These are phyloP conservation scores for Aspergillus bertholletiae DNA, from an alignment of 495 filamentous ascomycete genomes.

Conservation along the genomic window DNA sequence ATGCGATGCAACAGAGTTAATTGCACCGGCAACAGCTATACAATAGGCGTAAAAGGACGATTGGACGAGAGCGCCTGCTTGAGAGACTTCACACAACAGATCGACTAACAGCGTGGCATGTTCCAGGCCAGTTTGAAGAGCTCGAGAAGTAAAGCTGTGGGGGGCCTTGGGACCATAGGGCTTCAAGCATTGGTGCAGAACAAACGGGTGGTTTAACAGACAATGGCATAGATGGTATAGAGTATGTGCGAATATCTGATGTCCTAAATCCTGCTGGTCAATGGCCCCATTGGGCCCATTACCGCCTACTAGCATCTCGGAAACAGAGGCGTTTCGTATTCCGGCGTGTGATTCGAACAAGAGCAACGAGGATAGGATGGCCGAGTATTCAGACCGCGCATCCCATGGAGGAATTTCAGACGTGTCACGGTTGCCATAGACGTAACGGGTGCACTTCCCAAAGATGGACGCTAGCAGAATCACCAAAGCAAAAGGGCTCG, in stretches of 20 bases:
- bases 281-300: not conserved
- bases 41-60: no score
- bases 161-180: slow-evolving; percentile 18
- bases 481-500: slow-evolving; percentile 22
- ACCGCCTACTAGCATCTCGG: slow-evolving; percentile 3
- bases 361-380: slow-evolving; percentile 23
- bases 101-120: slow-evolving; percentile 21
- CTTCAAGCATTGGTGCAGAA: slow-evolving; percentile 18
- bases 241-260: slow-evolving; percentile 24
- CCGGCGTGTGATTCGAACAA: slow-evolving; percentile 26
- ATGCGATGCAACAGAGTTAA: no score
- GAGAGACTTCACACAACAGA: slow-evolving; percentile 12
- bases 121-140: slow-evolving; percentile 16
- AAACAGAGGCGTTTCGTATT: slow-evolving; percentile 4
- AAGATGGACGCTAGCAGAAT: slow-evolving; percentile 28
- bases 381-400: slow-evolving; percentile 24
- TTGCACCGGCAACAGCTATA: no score
- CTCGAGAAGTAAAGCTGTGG: slow-evolving; percentile 18
- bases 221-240: slow-evolving; percentile 31
- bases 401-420: slow-evolving; percentile 30
- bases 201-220: slow-evolving; percentile 28
- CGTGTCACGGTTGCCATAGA: slow-evolving; percentile 13
- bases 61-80: not conserved
- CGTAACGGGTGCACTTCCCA: slow-evolving; percentile 25
- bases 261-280: slow-evolving; percentile 17